Evolutionary conservation across 164 flowering plant species (phyloP).

Genomic region (Piper betle): DNA sequence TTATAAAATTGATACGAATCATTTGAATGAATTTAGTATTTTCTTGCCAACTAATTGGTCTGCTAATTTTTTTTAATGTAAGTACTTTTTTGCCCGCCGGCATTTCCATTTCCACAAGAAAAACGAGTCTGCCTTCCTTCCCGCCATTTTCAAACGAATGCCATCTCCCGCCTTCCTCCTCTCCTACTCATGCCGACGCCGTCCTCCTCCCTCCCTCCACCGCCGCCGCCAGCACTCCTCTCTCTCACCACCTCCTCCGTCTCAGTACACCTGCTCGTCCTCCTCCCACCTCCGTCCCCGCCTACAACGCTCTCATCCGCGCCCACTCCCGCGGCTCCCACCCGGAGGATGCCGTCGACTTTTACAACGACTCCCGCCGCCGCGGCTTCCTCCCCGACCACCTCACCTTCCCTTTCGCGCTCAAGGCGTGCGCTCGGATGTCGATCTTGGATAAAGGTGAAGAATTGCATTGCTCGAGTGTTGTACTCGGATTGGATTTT

Average conservation of each 20-base stretch:
- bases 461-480: conserved; percentile 13
- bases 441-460: conserved; percentile 6
- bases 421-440: conserved; percentile 16
- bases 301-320: conserved; percentile 20
- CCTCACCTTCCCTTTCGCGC: conserved; percentile 21
- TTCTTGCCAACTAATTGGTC: too few species aligned
- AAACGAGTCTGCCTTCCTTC: too few species aligned
- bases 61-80: too few species aligned
- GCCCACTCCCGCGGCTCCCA: conserved; percentile 8
- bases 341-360: conserved; percentile 11
- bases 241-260: conserved; percentile 1
- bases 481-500: conserved; percentile 13
- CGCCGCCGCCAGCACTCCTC: conserved; percentile 5
- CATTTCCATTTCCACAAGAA: too few species aligned
- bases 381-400: conserved; percentile 13
- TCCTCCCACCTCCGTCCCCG: conserved; percentile 10
- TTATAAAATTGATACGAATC: too few species aligned
- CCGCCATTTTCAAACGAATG: too few species aligned
- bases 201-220: conserved; percentile 7
- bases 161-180: too few species aligned
- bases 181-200: background rate
- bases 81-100: too few species aligned
- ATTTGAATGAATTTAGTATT: too few species aligned
- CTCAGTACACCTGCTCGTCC: conserved; percentile 4
- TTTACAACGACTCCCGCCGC: conserved; percentile 15